Evolutionary conservation across 257 asterid species (phyloP), one percentile per base, ranked within the genome.

Genomic region (Solanum tarapatanum): DNA sequence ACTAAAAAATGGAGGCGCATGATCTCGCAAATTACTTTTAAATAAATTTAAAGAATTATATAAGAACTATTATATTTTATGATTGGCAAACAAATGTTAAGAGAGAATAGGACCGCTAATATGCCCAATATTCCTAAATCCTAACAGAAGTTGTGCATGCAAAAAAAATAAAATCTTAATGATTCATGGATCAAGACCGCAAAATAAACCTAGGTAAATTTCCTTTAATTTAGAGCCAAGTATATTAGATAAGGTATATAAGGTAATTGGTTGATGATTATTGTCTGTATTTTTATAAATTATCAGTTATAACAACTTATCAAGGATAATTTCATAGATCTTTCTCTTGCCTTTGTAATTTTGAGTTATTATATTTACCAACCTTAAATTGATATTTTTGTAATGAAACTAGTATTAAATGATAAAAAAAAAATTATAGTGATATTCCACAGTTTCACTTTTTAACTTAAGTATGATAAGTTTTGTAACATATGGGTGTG

Each of bases 401-500:
- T 8, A 51, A 14, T 51, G 62, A 51, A 51, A 0, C 62, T 51
- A 16, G 8, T 51, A 7, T 19, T 21, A 58, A 58, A 58, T 58
- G 66, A 58, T 21, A 19, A 0, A 51, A 48, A 45, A 45, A 4
- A 0, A 11, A 13, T 51, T 19, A 7, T 58, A 58, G 66, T 58
- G 66, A 58, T 19, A 0, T 58, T 58, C 66, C 24, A 58, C 0
- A 58, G 11, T 58, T 58, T 19, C 62, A 51, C 11, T 58, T 58
- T 58, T 58, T 0, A 19, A 58, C 66, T 58, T 0, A 19, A 58
- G 24, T 58, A 19, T 58, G 24, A 19, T 0, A 58, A 3, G 24
- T 58, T 58, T 7, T 21, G 66, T 58, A 19, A 58, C 24, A 58
- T 58, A 55, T 17, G n/a, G 4, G 11, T 58, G 66, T 19, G 66